Evolutionary conservation across 805 yeast species (phyloP).

Genomic region (Hanseniaspora singularis): DNA sequence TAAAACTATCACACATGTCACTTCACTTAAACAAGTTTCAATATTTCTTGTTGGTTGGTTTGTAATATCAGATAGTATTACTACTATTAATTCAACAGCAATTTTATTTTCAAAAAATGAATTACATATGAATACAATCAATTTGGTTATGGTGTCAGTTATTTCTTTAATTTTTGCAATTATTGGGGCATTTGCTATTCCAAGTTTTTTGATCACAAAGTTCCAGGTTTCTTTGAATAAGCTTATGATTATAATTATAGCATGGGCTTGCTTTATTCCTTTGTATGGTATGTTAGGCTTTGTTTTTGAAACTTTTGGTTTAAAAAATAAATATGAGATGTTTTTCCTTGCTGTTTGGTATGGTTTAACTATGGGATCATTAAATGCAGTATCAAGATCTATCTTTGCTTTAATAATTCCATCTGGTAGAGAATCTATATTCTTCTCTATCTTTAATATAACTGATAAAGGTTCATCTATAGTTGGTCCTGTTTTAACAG

Average conservation of each 20-base stretch:
- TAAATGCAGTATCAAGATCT: constrained; percentile 58
- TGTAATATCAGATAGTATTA: constrained; percentile 58
- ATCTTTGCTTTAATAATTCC: constrained; percentile 60
- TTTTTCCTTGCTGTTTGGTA: constrained; percentile 60
- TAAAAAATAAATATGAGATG: constrained; percentile 56
- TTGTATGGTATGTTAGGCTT: constrained; percentile 61
- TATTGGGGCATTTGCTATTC: constrained; percentile 49
- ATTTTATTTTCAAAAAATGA: constrained; percentile 63
- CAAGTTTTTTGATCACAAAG: constrained; percentile 32
- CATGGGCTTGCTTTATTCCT: constrained; percentile 58
- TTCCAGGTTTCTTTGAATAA: constrained; percentile 36
- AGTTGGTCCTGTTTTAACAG: constrained; percentile 63
- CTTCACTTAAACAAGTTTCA: constrained; percentile 50
- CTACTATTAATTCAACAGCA: constrained; percentile 72
- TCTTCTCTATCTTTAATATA: constrained; percentile 62
- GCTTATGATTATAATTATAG: constrained; percentile 40
- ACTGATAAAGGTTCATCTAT: constrained; percentile 74
- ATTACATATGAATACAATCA: constrained; percentile 54
- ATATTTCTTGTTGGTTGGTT: constrained; percentile 65
- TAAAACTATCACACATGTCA: constrained; percentile 47
- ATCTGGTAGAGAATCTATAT: constrained; percentile 59
- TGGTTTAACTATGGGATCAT: constrained; percentile 63
- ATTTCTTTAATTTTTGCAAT: constrained; percentile 58
- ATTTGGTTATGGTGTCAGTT: constrained; percentile 52
- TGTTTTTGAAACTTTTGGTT: constrained; percentile 41